Base-by-base conservation (phyloP, 176 grass and related monocot genomes). In the Miscanthus lutarioriparius region DNA sequence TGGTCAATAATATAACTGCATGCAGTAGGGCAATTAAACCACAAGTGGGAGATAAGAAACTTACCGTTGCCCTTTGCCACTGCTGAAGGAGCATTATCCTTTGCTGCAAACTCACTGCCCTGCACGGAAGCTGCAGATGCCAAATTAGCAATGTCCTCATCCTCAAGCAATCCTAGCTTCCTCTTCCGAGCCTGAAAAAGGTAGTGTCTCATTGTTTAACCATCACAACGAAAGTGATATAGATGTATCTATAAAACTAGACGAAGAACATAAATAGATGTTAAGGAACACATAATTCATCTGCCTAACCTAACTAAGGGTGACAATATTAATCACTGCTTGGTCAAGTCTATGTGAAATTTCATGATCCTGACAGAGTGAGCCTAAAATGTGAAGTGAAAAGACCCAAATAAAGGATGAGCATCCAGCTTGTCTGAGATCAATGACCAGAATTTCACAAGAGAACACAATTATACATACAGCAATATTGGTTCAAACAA, bases 61-160 rank as follows among this genome's bases (percentile, higher is more conserved):
- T 86, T 88, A 98, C 93, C 96, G 83, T 95, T 88, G 56, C 78
- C 87, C 80, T 90, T 94, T 58, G 87, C 67, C 16, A 83, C 58
- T 16, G 6, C 66, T 27, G 79, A 79, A 88, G 80, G 43, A 72
- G 53, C 64, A 70, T 28, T 64, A 62, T 88, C 87, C 67, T 84
- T 88, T 28, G 90, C 65, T 80, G 53, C 70, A 77, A 85, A 89
- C 25, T 88, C 79, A 23, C 79, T 81, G 23, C 82, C 88, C 41
- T 92, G 81, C 0, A 33, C 77, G 71, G 89, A 77, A 86, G 89
- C 92, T 45, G 54, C 13, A 43, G 86, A 91, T 13, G 67, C 86
- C 75, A 93, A 80, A 77, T 91, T 82, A 39, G 86, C 69, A 56
- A 91, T 87, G 64, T 91, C 92, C 78, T 92, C 89, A 39, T 90